A percentile compares a stretch with the other conserved stretches of the same genome.
Conservation (phyloP, 2,329 filamentous ascomycete genomes). For the Elsinoe ampelina region DNA sequence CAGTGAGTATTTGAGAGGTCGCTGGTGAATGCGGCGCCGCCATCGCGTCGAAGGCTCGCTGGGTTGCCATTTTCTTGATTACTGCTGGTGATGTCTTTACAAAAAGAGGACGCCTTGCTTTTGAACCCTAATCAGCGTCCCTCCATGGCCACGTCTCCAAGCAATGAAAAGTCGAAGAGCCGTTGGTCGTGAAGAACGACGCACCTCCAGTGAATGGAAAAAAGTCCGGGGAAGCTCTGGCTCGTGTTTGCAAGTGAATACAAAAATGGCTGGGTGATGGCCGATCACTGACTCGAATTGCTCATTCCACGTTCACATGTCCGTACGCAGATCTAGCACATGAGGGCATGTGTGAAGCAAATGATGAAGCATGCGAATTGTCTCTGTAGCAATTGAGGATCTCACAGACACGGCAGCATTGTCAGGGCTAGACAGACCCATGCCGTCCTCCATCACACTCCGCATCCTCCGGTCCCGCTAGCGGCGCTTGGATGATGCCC, state of each 20-base stretch:
- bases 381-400: no score
- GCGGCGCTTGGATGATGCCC: conserved; percentile 5
- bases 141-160: background rate
- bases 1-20: conserved; percentile 27
- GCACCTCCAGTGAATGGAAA: background rate
- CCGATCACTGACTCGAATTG: conserved; percentile 1
- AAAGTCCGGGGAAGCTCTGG: conserved; percentile 9
- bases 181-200: conserved; percentile 13
- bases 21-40: conserved; percentile 10
- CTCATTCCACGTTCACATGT: background rate
- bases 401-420: no score
- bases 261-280: conserved; percentile 2
- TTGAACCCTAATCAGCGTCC: no score
- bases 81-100: no score
- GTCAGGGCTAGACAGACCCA: background rate
- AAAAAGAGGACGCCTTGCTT: no score
- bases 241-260: conserved; percentile 2
- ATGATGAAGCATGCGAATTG: no score
- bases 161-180: background rate
- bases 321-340: background rate
- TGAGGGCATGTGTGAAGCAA: background rate
- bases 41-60: background rate
- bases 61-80: background rate
- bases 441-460: background rate
- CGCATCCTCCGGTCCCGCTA: background rate